phyloP scores from a whole-genome alignment of 176 grass and related monocot genomes.

The Aegilops tauschii region DNA sequence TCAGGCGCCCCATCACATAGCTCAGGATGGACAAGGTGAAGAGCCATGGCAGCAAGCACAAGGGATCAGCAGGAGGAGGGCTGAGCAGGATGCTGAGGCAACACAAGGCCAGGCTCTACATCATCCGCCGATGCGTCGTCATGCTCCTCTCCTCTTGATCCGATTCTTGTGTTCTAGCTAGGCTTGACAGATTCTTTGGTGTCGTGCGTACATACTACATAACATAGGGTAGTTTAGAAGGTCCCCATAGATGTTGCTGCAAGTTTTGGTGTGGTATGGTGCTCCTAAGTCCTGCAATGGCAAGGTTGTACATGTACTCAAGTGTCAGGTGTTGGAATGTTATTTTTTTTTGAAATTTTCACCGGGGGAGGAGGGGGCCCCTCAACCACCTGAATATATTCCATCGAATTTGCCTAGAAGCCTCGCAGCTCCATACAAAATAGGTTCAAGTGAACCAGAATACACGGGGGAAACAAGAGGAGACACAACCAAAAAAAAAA shows the following conservation, averaged over 20 bases:
- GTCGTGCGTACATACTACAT: background rate
- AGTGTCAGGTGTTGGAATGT: background rate
- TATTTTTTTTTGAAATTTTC: too few relatives aligned
- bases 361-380: too few relatives aligned
- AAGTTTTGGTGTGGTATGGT: background rate
- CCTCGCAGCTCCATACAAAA: too few relatives aligned
- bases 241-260: conserved; percentile 1
- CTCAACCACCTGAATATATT: too few relatives aligned
- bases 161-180: too few relatives aligned
- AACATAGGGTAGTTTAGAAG: conserved; percentile 29
- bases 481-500: too few relatives aligned
- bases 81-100: conserved; percentile 55
- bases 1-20: too few relatives aligned
- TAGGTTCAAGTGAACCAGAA: too few relatives aligned
- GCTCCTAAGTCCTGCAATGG: conserved; percentile 44
- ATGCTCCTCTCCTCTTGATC: conserved; percentile 58
- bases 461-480: too few relatives aligned
- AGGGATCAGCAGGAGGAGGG: background rate
- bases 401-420: too few relatives aligned
- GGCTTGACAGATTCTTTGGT: conserved; percentile 28
- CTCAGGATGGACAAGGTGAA: background rate
- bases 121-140: conserved; percentile 57
- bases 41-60: background rate
- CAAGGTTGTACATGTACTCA: conserved; percentile 24
- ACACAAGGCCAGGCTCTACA: conserved; percentile 58